Conservation (phyloP, 441 rosid species). For the Mallotus repandus region DNA sequence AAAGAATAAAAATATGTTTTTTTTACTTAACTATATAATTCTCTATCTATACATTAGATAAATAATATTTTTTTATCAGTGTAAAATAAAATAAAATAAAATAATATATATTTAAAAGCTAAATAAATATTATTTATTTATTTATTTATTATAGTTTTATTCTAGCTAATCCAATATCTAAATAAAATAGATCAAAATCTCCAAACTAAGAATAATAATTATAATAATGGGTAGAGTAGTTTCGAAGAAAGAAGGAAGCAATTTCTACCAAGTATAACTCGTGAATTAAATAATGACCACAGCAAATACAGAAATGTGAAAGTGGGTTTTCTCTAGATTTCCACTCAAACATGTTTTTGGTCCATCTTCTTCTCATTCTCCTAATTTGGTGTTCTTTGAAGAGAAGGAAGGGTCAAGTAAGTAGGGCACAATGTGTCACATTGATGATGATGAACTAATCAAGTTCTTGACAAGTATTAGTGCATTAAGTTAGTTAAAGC, state of each 20-base stretch:
- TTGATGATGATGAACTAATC: constrained; percentile 13
- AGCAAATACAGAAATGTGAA: constrained; percentile 25
- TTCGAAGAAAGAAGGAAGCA: background rate
- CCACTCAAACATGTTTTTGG: constrained; percentile 48
- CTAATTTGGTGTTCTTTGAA: constrained; percentile 42
- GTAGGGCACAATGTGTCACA: constrained; percentile 16
- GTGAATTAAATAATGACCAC: background rate
- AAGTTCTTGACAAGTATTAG: constrained; percentile 28
- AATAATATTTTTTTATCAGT: too few relatives aligned
- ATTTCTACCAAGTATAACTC: background rate
- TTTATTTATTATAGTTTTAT: too few relatives aligned
- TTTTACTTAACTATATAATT: too few relatives aligned
- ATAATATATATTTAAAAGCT: too few relatives aligned
- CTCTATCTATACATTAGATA: too few relatives aligned
- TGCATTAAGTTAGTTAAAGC: constrained; percentile 66
- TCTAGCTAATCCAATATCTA: too few relatives aligned
- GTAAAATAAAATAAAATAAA: too few relatives aligned
- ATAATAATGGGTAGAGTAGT: background rate
- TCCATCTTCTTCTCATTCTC: constrained; percentile 11
- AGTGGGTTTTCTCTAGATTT: constrained; percentile 60
- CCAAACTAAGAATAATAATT: too few relatives aligned
- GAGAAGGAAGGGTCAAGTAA: constrained; percentile 51
- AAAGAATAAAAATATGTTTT: too few relatives aligned
- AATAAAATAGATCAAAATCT: too few relatives aligned
- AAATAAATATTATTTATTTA: too few relatives aligned